phyloP scores from a whole-genome alignment of 2,329 filamentous ascomycete genomes.

The Tolypocladium sp. region DNA sequence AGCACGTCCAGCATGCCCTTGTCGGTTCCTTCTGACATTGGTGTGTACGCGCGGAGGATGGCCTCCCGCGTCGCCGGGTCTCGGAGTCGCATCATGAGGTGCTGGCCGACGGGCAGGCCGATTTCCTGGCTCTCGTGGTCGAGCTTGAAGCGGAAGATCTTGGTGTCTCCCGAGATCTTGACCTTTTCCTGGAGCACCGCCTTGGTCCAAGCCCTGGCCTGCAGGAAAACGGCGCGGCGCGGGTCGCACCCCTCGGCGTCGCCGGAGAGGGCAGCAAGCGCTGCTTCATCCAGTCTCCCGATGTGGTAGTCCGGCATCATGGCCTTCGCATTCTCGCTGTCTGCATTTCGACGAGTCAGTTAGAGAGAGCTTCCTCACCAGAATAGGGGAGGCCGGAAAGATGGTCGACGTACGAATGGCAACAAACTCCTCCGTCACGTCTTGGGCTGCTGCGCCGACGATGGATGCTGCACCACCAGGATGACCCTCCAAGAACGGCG shows the following conservation, averaged over 20 bases:
- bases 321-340: constrained; percentile 82
- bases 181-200: constrained; percentile 59
- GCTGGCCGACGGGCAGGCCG: constrained; percentile 76
- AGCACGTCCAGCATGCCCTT: constrained; percentile 64
- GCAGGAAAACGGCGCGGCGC: constrained; percentile 56
- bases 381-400: too few relatives aligned
- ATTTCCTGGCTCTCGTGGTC: constrained; percentile 61
- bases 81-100: constrained; percentile 73
- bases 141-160: constrained; percentile 72
- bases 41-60: constrained; percentile 82
- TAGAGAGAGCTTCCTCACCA: neutral
- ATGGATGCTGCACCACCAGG: constrained; percentile 84
- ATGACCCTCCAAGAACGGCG: constrained; percentile 68
- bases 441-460: constrained; percentile 68
- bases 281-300: constrained; percentile 59
- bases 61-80: constrained; percentile 62
- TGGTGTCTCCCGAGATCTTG: constrained; percentile 66
- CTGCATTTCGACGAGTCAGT: constrained; percentile 30
- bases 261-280: constrained; percentile 40
- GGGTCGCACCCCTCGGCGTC: constrained; percentile 25
- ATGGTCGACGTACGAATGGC: constrained; percentile 67
- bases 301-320: constrained; percentile 88
- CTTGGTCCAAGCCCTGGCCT: constrained; percentile 64
- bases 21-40: constrained; percentile 55
- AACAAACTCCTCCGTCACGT: constrained; percentile 82